Conservation (phyloP, 768 basidiomycete genomes). For the Omphalotus guepiniiformis region DNA sequence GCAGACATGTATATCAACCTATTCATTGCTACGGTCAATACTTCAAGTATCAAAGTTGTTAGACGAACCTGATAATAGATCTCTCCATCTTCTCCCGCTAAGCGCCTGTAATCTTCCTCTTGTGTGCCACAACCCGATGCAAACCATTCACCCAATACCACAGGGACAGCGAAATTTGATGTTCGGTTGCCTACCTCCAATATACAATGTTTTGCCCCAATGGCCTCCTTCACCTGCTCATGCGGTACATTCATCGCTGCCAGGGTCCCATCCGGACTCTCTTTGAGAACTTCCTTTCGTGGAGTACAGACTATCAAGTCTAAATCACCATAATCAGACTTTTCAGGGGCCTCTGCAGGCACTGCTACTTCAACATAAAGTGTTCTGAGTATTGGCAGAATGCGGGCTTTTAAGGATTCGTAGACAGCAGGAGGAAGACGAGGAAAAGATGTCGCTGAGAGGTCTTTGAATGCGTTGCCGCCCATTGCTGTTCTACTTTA, state of each 20-base stretch:
- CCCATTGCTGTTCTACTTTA: conserved; percentile 65
- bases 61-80: conserved; percentile 39
- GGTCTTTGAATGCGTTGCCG: conserved; percentile 57
- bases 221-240: conserved; percentile 29
- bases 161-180: conserved; percentile 58
- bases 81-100: conserved; percentile 18
- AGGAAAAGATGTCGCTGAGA: conserved; percentile 48
- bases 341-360: conserved; percentile 62
- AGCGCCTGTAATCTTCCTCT: conserved; percentile 23
- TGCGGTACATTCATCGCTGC: conserved; percentile 28
- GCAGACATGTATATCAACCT: conserved; percentile 68
- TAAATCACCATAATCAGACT: conserved; percentile 62
- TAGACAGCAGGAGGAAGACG: conserved; percentile 59
- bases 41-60: not conserved
- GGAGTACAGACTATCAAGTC: conserved; percentile 52
- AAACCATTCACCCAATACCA: conserved; percentile 36
- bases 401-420: conserved; percentile 40
- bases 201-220: conserved; percentile 47
- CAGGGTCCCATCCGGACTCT: too few relatives aligned
- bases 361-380: conserved; percentile 50
- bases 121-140: conserved; percentile 22
- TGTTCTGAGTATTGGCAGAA: conserved; percentile 35
- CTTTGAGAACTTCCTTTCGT: conserved; percentile 30
- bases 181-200: conserved; percentile 49
- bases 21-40: conserved; percentile 3